Evolutionary conservation across 495 filamentous ascomycete species (phyloP), one percentile per base, ranked within the genome.

Genomic region (Penicillium coprophilum): DNA sequence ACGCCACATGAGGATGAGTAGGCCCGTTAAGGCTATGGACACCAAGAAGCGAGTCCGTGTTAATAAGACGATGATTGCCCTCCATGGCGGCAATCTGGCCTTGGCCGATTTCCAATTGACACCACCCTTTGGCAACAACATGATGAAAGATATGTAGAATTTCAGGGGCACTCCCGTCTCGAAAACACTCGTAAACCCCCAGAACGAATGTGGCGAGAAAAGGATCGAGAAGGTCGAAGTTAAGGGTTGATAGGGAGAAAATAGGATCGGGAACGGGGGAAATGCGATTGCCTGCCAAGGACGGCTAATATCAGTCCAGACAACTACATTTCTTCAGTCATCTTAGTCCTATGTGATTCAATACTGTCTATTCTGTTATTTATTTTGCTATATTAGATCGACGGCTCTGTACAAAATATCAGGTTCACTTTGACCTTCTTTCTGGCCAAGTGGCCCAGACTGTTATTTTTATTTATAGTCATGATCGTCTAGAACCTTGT

Each of bases 101-200:
- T 81, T 87, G 51, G 95, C 85, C 61, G 91, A 88, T 79, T 96
- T 96, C 90, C 93, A 97, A 71, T 81, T 94, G 67, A 95, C 82
- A 73, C 89, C 90, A 72, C 89, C 89, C 73, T 95, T 96, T 50
- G 89, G 88, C 60, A 94, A 81, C 71, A 96, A 77, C 87, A 90
- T 90, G 46, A 43, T 59, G 50, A 31, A 7, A 38, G 28, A 44
- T 40, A 23, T 27, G 46, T 34, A 15, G 23, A 40, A 52, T 28
- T 28, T 47, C 47, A 50, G 17, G 50, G 39, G 53, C 48, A 21
- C 53, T 58, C 44, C 36, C 32, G 32, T 45, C 46, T 53, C 32
- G 34, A 39, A n/a, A n/a, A 31, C 30, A 44, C 50, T 41, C 23
- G 41, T 28, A 57, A 58, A 57, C 66, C 66, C 66, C 66, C 63